A percentile compares a stretch with the other conserved stretches of the same genome.
These are phyloP conservation scores for Phytophthora melonis DNA, from an alignment of 352 stramenopile genomes.

Conservation along the genomic window DNA sequence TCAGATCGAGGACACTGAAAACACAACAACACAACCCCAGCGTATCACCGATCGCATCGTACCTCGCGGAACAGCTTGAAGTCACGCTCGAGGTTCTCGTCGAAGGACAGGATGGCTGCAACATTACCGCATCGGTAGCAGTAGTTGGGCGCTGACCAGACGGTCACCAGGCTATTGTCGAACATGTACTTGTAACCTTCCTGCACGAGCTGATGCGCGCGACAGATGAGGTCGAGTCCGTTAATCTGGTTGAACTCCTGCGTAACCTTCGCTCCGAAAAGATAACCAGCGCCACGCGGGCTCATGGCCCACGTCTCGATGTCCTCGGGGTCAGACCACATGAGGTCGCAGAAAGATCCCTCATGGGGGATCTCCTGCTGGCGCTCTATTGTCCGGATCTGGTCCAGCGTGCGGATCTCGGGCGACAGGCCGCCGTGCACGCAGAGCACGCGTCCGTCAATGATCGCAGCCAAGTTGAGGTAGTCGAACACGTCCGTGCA, in stretches of 20 bases:
- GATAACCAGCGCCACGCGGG: conserved; percentile 87
- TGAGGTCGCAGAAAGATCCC: conserved; percentile 97
- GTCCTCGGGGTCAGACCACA: conserved; percentile 98
- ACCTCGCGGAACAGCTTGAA: conserved; percentile 92
- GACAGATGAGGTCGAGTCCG: conserved; percentile 89
- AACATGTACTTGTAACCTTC: conserved; percentile 95
- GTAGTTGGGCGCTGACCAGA: conserved; percentile 88
- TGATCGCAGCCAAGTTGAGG: conserved; percentile 95
- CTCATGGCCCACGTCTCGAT: conserved; percentile 93
- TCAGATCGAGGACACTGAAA: conserved; percentile 25
- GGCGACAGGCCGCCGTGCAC: conserved; percentile 97
- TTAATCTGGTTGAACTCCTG: conserved; percentile 94
- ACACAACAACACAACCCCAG: conserved; percentile 17
- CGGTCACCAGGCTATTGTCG: conserved; percentile 85
- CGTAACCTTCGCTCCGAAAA: conserved; percentile 90
- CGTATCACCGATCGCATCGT: conserved; percentile 28
- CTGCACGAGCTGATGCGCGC: conserved; percentile 90
- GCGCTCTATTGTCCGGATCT: conserved; percentile 96
- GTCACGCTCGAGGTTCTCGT: conserved; percentile 87
- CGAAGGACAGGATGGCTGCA: conserved; percentile 82
- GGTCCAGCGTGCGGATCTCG: conserved; percentile 95
- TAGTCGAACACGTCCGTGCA: conserved; percentile 98
- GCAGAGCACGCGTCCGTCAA: conserved; percentile 92
- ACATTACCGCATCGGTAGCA: conserved; percentile 91
- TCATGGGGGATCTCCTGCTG: conserved; percentile 97